Base-by-base conservation (phyloP, 139 green algal species). In the Pycnococcus provasolii region DNA sequence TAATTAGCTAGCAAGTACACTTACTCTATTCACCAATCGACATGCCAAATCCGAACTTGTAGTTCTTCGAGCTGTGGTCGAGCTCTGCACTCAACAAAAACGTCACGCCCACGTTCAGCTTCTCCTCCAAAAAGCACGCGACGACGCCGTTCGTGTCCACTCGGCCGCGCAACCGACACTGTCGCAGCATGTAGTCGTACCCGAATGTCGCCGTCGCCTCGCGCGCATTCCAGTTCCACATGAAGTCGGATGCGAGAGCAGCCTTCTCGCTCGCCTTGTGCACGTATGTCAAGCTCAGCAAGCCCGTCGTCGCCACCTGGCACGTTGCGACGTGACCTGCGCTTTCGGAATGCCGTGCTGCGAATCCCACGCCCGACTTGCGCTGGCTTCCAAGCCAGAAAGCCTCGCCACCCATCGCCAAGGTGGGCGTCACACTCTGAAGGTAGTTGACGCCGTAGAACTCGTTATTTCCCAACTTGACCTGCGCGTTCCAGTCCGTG, bases 41-140 rank as follows among this genome's bases (percentile, higher is more conserved):
- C 78, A 96, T 86, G 39, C 90, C 90, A 70, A 94, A 94, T 9
- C 90, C 90, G 77, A 96, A 96, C 76, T 92, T 95, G 84, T 97
- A 95, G 76, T 99, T 90, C 61, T 89, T 90, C 26, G 87, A 85
- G 13, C 37, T 74, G 73, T 99, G 92, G 77, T 99, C 93, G 26
- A 99, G 72, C 70, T 98, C 93, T 0, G 85, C 93, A 2, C 77
- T 90, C 48, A 98, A 76, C n/a, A 96, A 60, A 57, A 99, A 94
- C 77, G 90, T 96, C 61, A 99, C 89, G 26, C 91, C 93, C 40
- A 91, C 81, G 42, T 89, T 95, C 61, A 99, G 77, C 11, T 90
- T 76, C 81, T 99, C 91, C 77, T 97, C 94, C 46, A 99, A 63
- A 60, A 84, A 90, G 4, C 87, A 85, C 4, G 72, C 83, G 37